phyloP scores from a whole-genome alignment of 768 basidiomycete species.

The Psilocybe tampanensis region DNA sequence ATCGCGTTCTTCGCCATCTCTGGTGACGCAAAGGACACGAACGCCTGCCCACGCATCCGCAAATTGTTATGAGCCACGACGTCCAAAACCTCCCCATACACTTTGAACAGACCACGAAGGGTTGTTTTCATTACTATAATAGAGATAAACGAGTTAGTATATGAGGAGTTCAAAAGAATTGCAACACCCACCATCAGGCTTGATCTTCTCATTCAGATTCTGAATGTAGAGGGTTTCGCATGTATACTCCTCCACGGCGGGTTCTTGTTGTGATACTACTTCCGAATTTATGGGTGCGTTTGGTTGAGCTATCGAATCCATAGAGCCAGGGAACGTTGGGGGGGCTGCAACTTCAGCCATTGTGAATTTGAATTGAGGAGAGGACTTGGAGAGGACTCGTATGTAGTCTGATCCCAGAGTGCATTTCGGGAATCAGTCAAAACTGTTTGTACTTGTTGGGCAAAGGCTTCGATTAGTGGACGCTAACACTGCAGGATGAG shows the following conservation, averaged over 20 bases:
- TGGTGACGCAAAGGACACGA: conserved; percentile 85
- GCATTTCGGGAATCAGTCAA: no score
- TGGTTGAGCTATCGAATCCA: conserved; percentile 33
- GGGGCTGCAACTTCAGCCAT: conserved; percentile 26
- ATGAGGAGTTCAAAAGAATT: background rate
- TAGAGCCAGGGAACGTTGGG: conserved; percentile 22
- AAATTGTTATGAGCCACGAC: conserved; percentile 95
- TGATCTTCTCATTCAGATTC: conserved; percentile 95
- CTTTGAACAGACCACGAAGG: conserved; percentile 85
- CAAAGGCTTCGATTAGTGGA: conserved; percentile 9
- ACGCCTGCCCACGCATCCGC: conserved; percentile 98
- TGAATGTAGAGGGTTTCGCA: conserved; percentile 95
- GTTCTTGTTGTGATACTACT: conserved; percentile 17
- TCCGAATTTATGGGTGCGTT: background rate
- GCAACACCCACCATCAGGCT: conserved; percentile 60
- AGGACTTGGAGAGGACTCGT: background rate
- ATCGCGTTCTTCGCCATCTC: conserved; percentile 87
- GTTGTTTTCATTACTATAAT: conserved; percentile 83
- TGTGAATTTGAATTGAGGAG: background rate
- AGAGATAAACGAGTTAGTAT: conserved; percentile 2
- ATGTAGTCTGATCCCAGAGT: no score
- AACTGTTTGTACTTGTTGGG: conserved; percentile 18
- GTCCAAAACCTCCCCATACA: conserved; percentile 90
- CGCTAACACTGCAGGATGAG: no score
- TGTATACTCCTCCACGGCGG: conserved; percentile 29